Conservation (phyloP, 2,329 filamentous ascomycete species). For the Hirsutella rhossiliensis region DNA sequence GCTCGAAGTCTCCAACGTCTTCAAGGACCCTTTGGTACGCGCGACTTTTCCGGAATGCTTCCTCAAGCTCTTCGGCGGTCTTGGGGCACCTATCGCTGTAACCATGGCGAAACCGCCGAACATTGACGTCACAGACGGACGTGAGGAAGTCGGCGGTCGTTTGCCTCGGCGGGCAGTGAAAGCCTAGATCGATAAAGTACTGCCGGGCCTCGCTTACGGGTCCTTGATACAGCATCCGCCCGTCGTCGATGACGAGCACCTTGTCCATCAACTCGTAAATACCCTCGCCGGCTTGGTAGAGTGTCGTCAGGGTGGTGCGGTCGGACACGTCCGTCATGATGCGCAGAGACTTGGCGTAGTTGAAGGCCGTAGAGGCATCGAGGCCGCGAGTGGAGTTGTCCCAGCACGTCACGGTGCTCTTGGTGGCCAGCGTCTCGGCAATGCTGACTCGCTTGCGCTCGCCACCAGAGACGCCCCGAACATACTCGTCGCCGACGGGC, state of each 20-base stretch:
- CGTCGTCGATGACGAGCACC: slow-evolving; percentile 61
- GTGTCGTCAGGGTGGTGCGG: slow-evolving; percentile 56
- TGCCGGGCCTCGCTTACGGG: slow-evolving; percentile 47
- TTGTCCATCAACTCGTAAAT: slow-evolving; percentile 63
- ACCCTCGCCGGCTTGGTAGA: slow-evolving; percentile 58
- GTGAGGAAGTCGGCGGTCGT: slow-evolving; percentile 68
- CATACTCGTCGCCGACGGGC: slow-evolving; percentile 55
- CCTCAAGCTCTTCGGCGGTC: slow-evolving; percentile 53
- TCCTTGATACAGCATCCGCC: slow-evolving; percentile 63
- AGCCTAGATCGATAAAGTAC: slow-evolving; percentile 63
- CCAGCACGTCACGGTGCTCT: slow-evolving; percentile 57
- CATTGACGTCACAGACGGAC: slow-evolving; percentile 62
- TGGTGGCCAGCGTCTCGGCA: slow-evolving; percentile 50
- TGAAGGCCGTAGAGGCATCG: slow-evolving; percentile 60
- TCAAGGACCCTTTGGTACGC: slow-evolving; percentile 31
- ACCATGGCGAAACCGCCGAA: slow-evolving; percentile 54
- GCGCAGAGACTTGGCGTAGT: slow-evolving; percentile 53
- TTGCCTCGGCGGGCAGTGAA: slow-evolving; percentile 57
- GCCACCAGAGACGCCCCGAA: slow-evolving; percentile 50
- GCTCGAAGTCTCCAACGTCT: slow-evolving; percentile 52
- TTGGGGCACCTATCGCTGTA: slow-evolving; percentile 56
- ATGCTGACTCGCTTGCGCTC: slow-evolving; percentile 66
- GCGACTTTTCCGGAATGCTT: slow-evolving; percentile 44
- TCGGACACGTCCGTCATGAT: slow-evolving; percentile 61
- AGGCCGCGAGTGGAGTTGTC: slow-evolving; percentile 64